phyloP scores from a whole-genome alignment of 495 filamentous ascomycete genomes.

The Tricharina praecox region DNA sequence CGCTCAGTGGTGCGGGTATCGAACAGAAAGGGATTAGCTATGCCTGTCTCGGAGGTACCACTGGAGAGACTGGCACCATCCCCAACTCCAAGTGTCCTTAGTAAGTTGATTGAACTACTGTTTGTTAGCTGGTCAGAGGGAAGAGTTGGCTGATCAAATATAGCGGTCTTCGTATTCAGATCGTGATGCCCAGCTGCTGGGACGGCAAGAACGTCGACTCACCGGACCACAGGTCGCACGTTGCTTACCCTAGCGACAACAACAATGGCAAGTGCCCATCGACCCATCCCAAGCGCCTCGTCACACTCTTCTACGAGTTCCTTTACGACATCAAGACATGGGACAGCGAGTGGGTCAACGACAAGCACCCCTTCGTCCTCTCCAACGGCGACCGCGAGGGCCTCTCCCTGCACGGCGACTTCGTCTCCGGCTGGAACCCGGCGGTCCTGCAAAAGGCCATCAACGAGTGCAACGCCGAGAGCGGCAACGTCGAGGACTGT shows the following conservation, averaged over 20 bases:
- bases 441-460: conserved; percentile 43
- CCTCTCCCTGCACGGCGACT: conserved; percentile 48
- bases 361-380: conserved; percentile 48
- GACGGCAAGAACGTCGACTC: conserved; percentile 38
- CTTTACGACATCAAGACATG: conserved; percentile 45
- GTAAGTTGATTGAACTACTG: conserved; percentile 2
- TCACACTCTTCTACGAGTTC: conserved; percentile 54
- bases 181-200: conserved; percentile 41
- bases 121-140: too few relatives aligned
- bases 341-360: conserved; percentile 38
- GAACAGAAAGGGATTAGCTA: conserved; percentile 37
- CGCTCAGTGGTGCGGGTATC: conserved; percentile 4
- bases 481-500: conserved; percentile 40
- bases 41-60: conserved; percentile 36
- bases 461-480: conserved; percentile 38
- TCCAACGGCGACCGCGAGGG: conserved; percentile 44
- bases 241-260: conserved; percentile 38
- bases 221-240: conserved; percentile 41
- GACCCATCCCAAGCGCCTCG: conserved; percentile 42
- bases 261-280: conserved; percentile 37
- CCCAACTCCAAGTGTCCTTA: conserved; percentile 44
- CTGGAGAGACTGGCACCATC: conserved; percentile 36
- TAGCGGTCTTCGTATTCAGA: conserved; percentile 40
- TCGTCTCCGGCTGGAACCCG: conserved; percentile 56
- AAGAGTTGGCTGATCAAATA: conserved; percentile 9